Evolutionary conservation across 345 rosid genomes (phyloP), one percentile per base, ranked within the genome.

Genomic region (Lepidium aucheri): DNA sequence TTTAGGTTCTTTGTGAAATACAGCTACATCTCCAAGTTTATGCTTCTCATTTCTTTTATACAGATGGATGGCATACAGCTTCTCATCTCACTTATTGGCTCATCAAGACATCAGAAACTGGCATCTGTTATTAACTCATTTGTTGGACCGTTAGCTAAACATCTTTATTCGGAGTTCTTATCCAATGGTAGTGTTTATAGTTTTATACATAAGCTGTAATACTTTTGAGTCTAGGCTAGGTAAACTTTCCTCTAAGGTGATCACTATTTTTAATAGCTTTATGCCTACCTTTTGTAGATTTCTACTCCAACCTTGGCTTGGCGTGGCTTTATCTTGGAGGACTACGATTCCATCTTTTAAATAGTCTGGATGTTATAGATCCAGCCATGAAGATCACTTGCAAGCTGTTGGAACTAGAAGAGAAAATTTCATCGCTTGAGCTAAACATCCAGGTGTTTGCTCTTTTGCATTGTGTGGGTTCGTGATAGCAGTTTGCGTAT

Each of bases 271-370:
- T 49, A 49, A 68, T 61, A 32, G 51, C 18, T 57, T 78, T 56
- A 41, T 39, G n/a, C 66, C 22, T 5, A 1, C 30, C 6, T 65
- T 53, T 61, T 63, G 62, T 72, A 88, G 89, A 78, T 42, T 73
- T 70, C 40, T 62, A 77, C 73, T 69, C 65, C 71, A 82, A 70
- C 59, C 81, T 84, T 70, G 96, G 96, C 46, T 65, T 68, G 68
- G 87, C 82, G 15, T 93, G 97, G 97, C 54, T 90, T 49, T 71
- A 72, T 45, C 85, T 93, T 57, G 98, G 97, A 35, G 86, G 74
- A 17, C 69, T 93, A 63, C 94, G 95, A 46, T 86, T 83, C 73
- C 73, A 65, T 76, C 97, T 90, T 67, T 77, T 93, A 82, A 81
- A 79, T 74, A 52, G 78, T 59, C 60, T 79, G 69, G 85, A 84